Evolutionary conservation across 75 land plant genomes (phyloP).

Genomic region (Sequoia sempervirens): DNA sequence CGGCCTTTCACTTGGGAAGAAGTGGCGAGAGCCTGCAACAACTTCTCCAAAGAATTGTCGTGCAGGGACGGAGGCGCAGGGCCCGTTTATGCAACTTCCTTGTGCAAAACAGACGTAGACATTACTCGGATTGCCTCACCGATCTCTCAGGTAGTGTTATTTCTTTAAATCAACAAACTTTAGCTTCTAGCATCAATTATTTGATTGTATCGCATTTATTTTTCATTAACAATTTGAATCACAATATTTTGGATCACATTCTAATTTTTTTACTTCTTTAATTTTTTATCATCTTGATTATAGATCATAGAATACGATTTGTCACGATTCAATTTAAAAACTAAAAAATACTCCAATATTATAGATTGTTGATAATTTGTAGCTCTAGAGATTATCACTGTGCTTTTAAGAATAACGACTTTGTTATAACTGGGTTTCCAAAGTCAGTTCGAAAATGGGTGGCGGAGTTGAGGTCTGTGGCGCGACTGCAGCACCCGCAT

Average conservation of each 20-base stretch:
- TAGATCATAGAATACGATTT: too few relatives aligned
- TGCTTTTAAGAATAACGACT: not conserved
- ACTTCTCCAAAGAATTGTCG: constrained; percentile 16
- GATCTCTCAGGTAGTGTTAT: constrained; percentile 39
- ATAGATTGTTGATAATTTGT: not conserved
- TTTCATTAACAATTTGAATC: too few relatives aligned
- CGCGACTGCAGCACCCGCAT: constrained; percentile 13
- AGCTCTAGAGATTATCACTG: not conserved
- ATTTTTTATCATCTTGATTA: too few relatives aligned
- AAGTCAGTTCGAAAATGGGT: constrained; percentile 13
- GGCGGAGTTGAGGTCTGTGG: constrained; percentile 6
- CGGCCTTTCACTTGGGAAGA: constrained; percentile 13
- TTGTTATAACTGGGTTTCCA: not conserved
- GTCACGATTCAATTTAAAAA: too few relatives aligned
- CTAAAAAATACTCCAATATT: too few relatives aligned
- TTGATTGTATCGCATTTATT: too few relatives aligned
- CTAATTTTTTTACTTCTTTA: too few relatives aligned
- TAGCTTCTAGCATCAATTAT: too few relatives aligned
- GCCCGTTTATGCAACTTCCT: constrained; percentile 8
- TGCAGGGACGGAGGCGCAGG: constrained; percentile 17
- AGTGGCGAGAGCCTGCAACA: constrained; percentile 12
- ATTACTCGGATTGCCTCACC: constrained; percentile 50
- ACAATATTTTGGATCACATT: too few relatives aligned
- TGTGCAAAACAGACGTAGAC: constrained; percentile 6
- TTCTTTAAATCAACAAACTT: not conserved